Conservation (phyloP, 768 basidiomycete genomes). For the Gelatoporia subvermispora region DNA sequence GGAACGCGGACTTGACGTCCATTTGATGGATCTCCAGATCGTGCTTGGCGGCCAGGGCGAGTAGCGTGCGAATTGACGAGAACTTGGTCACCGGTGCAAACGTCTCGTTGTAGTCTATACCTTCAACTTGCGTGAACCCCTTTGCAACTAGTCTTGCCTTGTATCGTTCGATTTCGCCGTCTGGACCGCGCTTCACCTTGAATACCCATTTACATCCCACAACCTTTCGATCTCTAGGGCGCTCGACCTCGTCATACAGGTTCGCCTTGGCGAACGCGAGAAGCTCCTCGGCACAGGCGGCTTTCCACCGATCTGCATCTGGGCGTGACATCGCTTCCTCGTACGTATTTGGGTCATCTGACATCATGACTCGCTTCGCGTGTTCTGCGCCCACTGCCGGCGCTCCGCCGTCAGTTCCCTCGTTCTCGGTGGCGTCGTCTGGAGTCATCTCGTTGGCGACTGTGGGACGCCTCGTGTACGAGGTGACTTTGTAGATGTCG, state of each 20-base stretch:
- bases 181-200: constrained; percentile 23
- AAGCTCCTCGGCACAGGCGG: neutral
- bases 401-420: too few relatives aligned
- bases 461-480: constrained; percentile 10
- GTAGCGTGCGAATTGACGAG: constrained; percentile 20
- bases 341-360: neutral
- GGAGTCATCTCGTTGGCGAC: too few relatives aligned
- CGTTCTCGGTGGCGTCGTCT: too few relatives aligned
- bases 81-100: too few relatives aligned
- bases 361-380: too few relatives aligned
- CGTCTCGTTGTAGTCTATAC: constrained; percentile 29
- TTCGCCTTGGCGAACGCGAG: too few relatives aligned
- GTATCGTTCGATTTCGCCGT: constrained; percentile 24
- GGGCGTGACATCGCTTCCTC: neutral
- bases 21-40: constrained; percentile 34
- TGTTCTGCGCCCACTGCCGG: too few relatives aligned
- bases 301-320: neutral
- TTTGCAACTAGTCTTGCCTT: constrained; percentile 34
- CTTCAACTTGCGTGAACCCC: constrained; percentile 31
- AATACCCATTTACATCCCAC: constrained; percentile 30
- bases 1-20: constrained; percentile 39
- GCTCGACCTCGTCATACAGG: too few relatives aligned
- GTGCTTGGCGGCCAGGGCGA: constrained; percentile 32
- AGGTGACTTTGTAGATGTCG: neutral
- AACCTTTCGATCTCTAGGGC: too few relatives aligned